Base-by-base conservation (phyloP, 176 grass and related monocot genomes). In the Thinopyrum elongatum region DNA sequence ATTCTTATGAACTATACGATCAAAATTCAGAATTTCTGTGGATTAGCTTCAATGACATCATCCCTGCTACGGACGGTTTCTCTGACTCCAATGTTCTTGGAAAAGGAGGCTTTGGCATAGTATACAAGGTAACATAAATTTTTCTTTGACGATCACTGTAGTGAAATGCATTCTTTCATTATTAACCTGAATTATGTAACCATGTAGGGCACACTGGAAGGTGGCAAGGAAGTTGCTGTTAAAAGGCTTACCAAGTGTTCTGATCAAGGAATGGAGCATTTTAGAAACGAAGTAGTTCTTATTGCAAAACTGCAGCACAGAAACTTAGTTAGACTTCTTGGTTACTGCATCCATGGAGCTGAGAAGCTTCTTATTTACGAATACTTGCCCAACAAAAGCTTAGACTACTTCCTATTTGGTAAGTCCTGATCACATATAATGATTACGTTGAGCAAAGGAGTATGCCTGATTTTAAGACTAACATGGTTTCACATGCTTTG, bases 331-430 rank as follows among this genome's bases (percentile, higher is more conserved):
- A 81, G 26, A 47, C 89, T 94, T 8, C 31, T 87, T 10, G 89
- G 92, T n/a, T 94, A 70, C 8, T 91, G 89, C 36, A 84, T 84
- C 34, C 67, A 84, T 47, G 89, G 36, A 47, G 74, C 88, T 47
- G 92, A 94, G 53, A 88, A 86, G 53, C 29, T 91, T 16, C 84
- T 94, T 12, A 49, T 91, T 46, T 94, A 91, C 33, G 89, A 91
- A 41, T 94, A 91, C 61, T 58, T 94, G 17, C 79, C 79, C 1
- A 94, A 94, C 38, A 94, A 81, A 86, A 93, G 92, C 67, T 86
- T 93, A 65, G 88, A 93, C 46, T 74, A 34, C 17, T 86, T 88
- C 44, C 69, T 90, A 49, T 93, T 90, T 64, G 74, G 92, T 90
- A 66, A 8, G 78, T 53, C 33, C 10, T 63, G 8, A 47, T 15